These are phyloP conservation scores for Leccinum pallidistipes DNA, from an alignment of 1,284 basidiomycete genomes.

Conservation along the genomic window DNA sequence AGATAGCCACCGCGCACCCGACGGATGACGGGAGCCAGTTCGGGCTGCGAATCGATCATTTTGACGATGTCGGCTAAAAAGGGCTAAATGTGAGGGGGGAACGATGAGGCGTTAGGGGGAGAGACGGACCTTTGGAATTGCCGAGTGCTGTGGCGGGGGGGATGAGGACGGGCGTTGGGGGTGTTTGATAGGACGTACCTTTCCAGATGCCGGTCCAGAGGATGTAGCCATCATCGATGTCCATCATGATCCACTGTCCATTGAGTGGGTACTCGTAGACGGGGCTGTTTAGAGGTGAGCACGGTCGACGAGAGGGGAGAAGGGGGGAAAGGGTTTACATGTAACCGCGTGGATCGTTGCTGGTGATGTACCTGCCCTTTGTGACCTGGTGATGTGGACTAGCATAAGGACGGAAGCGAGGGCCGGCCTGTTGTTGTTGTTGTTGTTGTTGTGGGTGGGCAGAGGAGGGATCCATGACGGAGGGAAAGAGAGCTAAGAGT, in stretches of 20 bases:
- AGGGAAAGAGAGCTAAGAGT: constrained; percentile 8
- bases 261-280: constrained; percentile 87
- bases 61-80: constrained; percentile 80
- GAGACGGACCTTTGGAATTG: constrained; percentile 72
- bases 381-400: constrained; percentile 78
- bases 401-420: constrained; percentile 73
- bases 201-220: constrained; percentile 90
- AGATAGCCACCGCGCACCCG: constrained; percentile 84
- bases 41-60: constrained; percentile 86
- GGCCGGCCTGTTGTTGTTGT: constrained; percentile 38
- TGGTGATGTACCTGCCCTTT: constrained; percentile 83
- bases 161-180: constrained; percentile 6
- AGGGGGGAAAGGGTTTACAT: not conserved
- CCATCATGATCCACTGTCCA: constrained; percentile 91
- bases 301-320: not conserved
- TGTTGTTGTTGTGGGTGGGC: constrained; percentile 34
- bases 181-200: constrained; percentile 44
- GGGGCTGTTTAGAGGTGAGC: constrained; percentile 47
- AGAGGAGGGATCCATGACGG: constrained; percentile 35
- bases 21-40: constrained; percentile 75
- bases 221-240: constrained; percentile 85
- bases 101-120: constrained; percentile 6
- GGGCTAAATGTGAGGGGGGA: constrained; percentile 16
- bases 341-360: constrained; percentile 65
- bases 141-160: constrained; percentile 57